Evolutionary conservation across 352 stramenopile genomes (phyloP).

Genomic region (Phytophthora brassicae): DNA sequence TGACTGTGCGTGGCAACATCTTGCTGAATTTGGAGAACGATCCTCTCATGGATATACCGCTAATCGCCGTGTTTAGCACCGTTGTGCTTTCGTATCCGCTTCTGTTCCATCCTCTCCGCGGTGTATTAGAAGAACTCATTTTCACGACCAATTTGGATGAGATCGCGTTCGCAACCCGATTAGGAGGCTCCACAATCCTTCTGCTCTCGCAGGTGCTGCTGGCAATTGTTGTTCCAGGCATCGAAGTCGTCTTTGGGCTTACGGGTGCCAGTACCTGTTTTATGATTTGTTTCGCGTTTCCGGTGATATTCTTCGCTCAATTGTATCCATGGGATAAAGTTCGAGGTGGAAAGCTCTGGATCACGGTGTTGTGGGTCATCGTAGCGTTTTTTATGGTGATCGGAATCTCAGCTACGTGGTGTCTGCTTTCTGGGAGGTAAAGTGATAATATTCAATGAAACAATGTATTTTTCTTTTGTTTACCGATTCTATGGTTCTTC

Average conservation of each 20-base stretch:
- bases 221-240: conserved; percentile 57
- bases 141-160: conserved; percentile 48
- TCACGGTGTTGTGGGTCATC: conserved; percentile 39
- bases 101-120: conserved; percentile 70
- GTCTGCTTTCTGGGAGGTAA: conserved; percentile 28
- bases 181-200: conserved; percentile 53
- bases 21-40: conserved; percentile 80
- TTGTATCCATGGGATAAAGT: conserved; percentile 57
- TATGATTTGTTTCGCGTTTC: conserved; percentile 79
- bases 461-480: too few relatives aligned
- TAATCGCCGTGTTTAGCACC: conserved; percentile 70
- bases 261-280: conserved; percentile 68
- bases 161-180: conserved; percentile 48
- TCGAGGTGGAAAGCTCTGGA: conserved; percentile 36
- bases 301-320: conserved; percentile 57
- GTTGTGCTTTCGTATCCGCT: conserved; percentile 76
- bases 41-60: conserved; percentile 61
- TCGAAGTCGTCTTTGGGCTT: conserved; percentile 72
- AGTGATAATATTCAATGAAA: conserved; percentile 8
- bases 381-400: conserved; percentile 42
- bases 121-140: conserved; percentile 60
- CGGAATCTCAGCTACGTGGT: conserved; percentile 31
- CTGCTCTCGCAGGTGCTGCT: conserved; percentile 58
- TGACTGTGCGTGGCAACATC: conserved; percentile 66
- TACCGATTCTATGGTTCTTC: neutral